Evolutionary conservation across 2,329 filamentous ascomycete species (phyloP), one percentile per base, ranked within the genome.

Genomic region (Fusarium stilboides): DNA sequence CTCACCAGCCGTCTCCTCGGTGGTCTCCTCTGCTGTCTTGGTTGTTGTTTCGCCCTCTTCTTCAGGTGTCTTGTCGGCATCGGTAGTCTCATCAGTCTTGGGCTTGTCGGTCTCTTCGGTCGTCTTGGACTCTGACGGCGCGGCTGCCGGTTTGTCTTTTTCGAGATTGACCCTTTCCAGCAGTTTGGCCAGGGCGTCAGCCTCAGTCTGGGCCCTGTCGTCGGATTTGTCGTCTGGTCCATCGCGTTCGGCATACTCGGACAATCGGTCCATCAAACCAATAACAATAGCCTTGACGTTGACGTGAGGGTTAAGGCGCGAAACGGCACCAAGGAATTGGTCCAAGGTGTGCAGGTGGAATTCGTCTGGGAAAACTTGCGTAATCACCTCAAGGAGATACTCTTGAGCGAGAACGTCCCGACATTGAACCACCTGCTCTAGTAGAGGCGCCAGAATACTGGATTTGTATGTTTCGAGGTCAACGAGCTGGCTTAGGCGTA

Each of bases 231-330:
- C 91, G 24, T 88, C 87, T 70, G 93, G 88, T 5, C 93, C 88
- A 80, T 98, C 95, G 58, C 94, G 88, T 74, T 96, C 92, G n/a
- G 96, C 95, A 79, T 97, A 99, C 57, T 94, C 91, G 8, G 96
- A 98, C 31, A 99, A 82, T 39, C 96, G 90, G 77, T 99, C 95
- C 97, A 99, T 99, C 63, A 99, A 85, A 26, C 95, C 96, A 77
- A 98, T 98, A 12, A 99, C 95, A 60, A 99, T 99, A 46, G 93
- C 92, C 83, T 99, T 99, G 81, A 99, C 91, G 73, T 99, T 97
- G 75, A 99, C 96, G 76, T 98, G 93, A 1, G 95, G 96, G 75
- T 99, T 98, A 37, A 99, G 85, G 60, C 95, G 88, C 15, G 95
- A 94, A 34, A 97, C 97, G 8, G 96, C 96, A 10, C 92, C 96